Evolutionary conservation across 2,329 filamentous ascomycete genomes (phyloP).

Genomic region (Ascochyta pisi): DNA sequence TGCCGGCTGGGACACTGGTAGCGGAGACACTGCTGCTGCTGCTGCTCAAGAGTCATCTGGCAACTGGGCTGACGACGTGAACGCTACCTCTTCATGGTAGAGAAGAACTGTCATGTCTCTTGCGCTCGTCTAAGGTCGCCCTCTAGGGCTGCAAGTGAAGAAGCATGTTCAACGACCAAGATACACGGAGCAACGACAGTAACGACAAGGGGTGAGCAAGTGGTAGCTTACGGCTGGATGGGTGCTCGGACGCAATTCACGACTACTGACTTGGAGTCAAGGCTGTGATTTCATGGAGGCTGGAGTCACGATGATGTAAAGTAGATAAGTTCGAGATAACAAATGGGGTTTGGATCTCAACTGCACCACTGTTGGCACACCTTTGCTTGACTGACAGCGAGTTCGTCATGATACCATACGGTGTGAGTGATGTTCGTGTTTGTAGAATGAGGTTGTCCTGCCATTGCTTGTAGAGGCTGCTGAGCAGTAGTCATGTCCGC

Average conservation of each 20-base stretch:
- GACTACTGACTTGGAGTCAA: neutral
- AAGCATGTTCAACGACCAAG: neutral
- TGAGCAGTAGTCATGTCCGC: neutral
- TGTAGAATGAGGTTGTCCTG: neutral
- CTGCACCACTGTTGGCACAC: neutral
- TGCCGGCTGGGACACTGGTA: constrained; percentile 32
- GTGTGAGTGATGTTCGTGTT: neutral
- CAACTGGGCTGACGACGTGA: constrained; percentile 17
- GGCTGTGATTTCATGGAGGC: neutral
- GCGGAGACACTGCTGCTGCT: constrained; percentile 20
- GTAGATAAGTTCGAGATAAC: neutral
- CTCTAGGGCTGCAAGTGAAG: neutral
- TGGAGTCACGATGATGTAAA: constrained; percentile 2
- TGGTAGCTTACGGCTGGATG: constrained; percentile 1
- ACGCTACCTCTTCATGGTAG: constrained; percentile 19
- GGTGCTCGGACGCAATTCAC: neutral
- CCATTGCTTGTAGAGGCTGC: neutral
- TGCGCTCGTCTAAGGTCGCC: neutral
- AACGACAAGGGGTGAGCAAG: neutral
- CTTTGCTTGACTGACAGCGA: no score
- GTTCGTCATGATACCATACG: neutral
- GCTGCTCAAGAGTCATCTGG: constrained; percentile 5
- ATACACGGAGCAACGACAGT: neutral
- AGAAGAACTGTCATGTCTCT: neutral
- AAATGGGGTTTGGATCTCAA: constrained; percentile 3